Evolutionary conservation across 164 flowering plant species (phyloP).

Genomic region (Nymphaea colorata): DNA sequence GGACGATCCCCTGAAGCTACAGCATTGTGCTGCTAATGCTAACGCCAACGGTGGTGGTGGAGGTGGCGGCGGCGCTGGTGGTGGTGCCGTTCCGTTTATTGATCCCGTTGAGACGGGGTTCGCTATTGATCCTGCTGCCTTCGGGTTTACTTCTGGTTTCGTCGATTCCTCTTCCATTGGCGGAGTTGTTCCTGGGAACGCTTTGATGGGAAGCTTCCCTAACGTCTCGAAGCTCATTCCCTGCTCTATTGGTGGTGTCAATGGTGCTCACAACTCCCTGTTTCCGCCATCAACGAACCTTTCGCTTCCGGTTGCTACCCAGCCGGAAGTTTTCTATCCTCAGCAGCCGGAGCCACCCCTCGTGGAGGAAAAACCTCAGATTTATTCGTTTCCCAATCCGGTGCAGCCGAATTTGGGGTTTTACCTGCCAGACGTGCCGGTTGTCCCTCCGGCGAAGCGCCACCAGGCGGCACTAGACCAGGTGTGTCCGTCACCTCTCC

Average conservation of each 20-base stretch:
- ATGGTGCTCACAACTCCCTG: neutral
- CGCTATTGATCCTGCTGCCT: neutral
- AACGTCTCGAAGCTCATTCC: neutral
- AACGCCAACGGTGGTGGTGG: neutral
- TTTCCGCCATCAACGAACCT: neutral
- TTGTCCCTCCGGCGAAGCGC: neutral
- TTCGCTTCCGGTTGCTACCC: constrained; percentile 2
- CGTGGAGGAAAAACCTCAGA: constrained; percentile 47
- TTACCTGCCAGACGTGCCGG: neutral
- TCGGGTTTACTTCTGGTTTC: neutral
- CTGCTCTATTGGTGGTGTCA: neutral
- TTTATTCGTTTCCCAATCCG: constrained; percentile 6
- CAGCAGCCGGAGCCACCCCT: constrained; percentile 18
- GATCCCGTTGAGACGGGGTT: neutral
- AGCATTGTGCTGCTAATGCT: neutral
- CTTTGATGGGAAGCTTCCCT: neutral
- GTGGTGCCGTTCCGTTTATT: neutral
- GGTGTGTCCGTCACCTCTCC: neutral
- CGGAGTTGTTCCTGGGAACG: neutral
- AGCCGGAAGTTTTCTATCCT: constrained; percentile 16
- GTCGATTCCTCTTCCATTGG: neutral
- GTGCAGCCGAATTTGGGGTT: neutral
- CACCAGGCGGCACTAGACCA: constrained; percentile 3
- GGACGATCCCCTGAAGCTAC: neutral
- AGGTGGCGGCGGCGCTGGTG: neutral